Base-by-base conservation (phyloP, 2,329 filamentous ascomycete genomes). In the Didymellaceae sp. region DNA sequence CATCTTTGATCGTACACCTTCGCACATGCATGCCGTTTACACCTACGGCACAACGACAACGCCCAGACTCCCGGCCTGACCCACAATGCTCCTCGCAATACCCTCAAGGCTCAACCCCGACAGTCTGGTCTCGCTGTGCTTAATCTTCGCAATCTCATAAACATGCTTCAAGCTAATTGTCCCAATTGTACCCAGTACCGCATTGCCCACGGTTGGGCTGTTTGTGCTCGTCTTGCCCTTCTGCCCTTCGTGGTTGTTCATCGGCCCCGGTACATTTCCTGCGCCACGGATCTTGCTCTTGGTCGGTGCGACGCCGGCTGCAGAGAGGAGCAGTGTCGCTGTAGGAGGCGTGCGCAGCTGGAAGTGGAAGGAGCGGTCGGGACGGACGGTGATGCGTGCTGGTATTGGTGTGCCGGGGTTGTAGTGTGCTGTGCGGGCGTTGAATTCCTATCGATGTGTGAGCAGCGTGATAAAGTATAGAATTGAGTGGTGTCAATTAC, bases 81-180 rank as follows among this genome's bases (percentile, higher is more conserved):
- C 83, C 34, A 78, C 64, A 21, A 92, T 90, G 17, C 91, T 93
- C 58, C 89, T 83, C 20, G 86, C 80, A 66, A 97, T 72, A 0
- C 89, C 91, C 75, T 97, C 91, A 25, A 96, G 82, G 58, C 87
- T 91, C 87, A 92, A 89, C 0, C 88, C 87, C 70, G 63, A 70
- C 58, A 81, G 58, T 48, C 78, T 65, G 31, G 63, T 67, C 74
- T 81, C 78, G 2, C 61, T 59, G 45, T 75, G 88, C 82, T 99
- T 99, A 69, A 99, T 95, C 81, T 90, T 92, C 59, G 94, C 94
- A 75, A 99, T 97, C 78, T 97, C 93, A 77, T 91, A 97, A 17
- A 99, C 80, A 77, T 99, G 94, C 80, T 99, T 99, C 67, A 99
- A 77, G 66, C 88, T 94, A 47, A 99, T 82, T 3, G 84, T 88